Percentiles rank a stretch among this genome's conserved stretches.
phyloP scores from a whole-genome alignment of 23 red algal species.

The Cyanidium caldarium region DNA sequence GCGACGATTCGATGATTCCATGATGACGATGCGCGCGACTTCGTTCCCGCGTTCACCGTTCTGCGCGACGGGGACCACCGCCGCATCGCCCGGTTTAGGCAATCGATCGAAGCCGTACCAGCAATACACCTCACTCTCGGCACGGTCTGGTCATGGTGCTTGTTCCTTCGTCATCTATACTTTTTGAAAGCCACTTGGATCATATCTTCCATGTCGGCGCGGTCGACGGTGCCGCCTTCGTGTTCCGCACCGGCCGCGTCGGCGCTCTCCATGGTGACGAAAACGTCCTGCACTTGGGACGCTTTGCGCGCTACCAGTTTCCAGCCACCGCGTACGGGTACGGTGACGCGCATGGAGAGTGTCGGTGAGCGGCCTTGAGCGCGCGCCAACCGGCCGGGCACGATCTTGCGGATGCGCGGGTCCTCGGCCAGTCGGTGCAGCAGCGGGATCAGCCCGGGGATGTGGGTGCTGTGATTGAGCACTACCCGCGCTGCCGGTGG shows the following conservation, averaged over 20 bases:
- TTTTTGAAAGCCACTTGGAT: too few species aligned
- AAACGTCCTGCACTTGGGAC: conserved; percentile 16
- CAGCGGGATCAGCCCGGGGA: conserved; percentile 3
- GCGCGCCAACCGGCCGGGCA: conserved; percentile 1
- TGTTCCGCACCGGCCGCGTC: neutral
- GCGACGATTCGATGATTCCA: too few species aligned
- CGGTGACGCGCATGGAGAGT: conserved; percentile 8
- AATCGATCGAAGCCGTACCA: too few species aligned
- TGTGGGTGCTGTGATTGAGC: conserved; percentile 13
- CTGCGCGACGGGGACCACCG: too few species aligned
- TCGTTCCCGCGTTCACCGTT: too few species aligned
- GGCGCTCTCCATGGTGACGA: neutral
- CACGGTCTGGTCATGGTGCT: too few species aligned
- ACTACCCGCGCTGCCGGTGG: neutral
- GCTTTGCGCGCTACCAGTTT: conserved; percentile 15
- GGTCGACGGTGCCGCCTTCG: too few species aligned
- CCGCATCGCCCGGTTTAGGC: too few species aligned
- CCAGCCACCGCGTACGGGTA: neutral
- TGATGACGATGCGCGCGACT: too few species aligned
- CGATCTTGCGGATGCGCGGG: conserved; percentile 6
- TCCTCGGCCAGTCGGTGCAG: neutral
- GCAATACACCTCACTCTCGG: too few species aligned
- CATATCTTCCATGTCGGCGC: too few species aligned
- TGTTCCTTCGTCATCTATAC: too few species aligned
- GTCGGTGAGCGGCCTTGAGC: neutral